Percentiles rank a stretch among this genome's conserved stretches.
Conservation (phyloP, 2,329 filamentous ascomycete species). For the Teratosphaeria pseudoeucalypti region DNA sequence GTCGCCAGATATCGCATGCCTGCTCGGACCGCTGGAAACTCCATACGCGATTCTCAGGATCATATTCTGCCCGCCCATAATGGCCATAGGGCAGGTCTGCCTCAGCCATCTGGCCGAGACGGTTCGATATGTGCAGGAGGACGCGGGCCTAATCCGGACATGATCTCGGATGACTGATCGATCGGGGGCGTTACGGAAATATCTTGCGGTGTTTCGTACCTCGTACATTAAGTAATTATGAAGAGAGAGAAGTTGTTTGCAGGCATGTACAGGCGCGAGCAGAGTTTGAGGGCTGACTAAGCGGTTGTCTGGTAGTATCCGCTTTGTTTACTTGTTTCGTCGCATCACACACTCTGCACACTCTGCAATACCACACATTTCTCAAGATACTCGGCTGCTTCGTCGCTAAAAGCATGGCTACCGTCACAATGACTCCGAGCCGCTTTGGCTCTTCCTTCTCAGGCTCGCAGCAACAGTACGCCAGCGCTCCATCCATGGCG, state of each 20-base stretch:
- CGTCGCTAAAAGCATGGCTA: constrained; percentile 15
- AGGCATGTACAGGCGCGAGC: background rate
- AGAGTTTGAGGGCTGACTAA: background rate
- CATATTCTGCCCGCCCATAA: constrained; percentile 41
- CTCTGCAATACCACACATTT: background rate
- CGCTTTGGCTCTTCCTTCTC: constrained; percentile 62
- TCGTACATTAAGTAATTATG: too few species aligned
- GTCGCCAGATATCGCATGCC: constrained; percentile 9
- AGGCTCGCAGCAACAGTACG: constrained; percentile 45
- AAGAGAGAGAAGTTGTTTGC: background rate
- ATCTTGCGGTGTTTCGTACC: background rate
- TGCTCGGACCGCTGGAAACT: constrained; percentile 11
- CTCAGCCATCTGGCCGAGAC: constrained; percentile 48
- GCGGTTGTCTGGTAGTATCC: background rate
- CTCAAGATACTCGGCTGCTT: background rate
- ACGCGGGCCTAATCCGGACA: constrained; percentile 6
- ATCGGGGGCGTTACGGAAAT: background rate
- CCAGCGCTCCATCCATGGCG: constrained; percentile 55
- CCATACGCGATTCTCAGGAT: constrained; percentile 39
- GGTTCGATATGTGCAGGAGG: constrained; percentile 1
- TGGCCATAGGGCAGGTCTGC: constrained; percentile 43
- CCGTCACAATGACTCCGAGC: constrained; percentile 33
- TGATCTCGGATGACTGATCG: constrained; percentile 5
- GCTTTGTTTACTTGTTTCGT: background rate
- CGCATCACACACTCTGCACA: background rate